Evolutionary conservation across 2,329 filamentous ascomycete species (phyloP), one percentile per base, ranked within the genome.

Genomic region (Colletotrichum sp.): DNA sequence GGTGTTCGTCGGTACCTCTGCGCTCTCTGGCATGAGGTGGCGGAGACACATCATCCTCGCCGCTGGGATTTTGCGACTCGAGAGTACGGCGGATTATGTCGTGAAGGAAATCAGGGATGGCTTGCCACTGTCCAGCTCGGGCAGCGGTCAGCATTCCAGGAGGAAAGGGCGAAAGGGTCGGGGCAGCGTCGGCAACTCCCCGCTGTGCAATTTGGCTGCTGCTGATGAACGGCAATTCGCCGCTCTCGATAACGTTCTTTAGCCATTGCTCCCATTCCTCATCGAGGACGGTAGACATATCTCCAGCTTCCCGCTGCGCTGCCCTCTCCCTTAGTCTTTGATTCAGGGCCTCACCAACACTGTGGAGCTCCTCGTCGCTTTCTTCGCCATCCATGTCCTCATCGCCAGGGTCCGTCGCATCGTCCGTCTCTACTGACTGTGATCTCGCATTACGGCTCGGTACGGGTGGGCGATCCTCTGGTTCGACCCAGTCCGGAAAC

Each of bases 221-320:
- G 6, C 86, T 85, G 30, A 90, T 81, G 66, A 87, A 86, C 21
- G 88, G 85, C 49, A 92, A 84, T 71, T 90, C 86, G 75, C 92
- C 93, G 8, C 90, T 88, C 80, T 95, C 93, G 65, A 93, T 90
- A 59, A 91, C 92, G 80, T 93, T 92, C 84, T 95, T 95, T 76
- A 95, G 86, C 90, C 93, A 95, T 82, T 94, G 92, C 83, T 95
- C 93, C 92, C 92, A 95, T 79, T 93, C 92, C 77, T 93, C 92
- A 80, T 95, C 93, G 78, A 95, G 88, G 30, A 91, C 88, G 63
- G 90, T 88, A 18, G 89, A 88, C 34, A 84, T 84, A 77, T 92
- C 90, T 59, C 92, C 92, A 6, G 91, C 90, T 78, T 93, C 91
- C 71, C 91, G 90, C 63, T 91, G 88, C 18, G 92, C 92, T 9